phyloP scores from a whole-genome alignment of 176 grass and related monocot genomes.

The Urochloa ruziziensis region DNA sequence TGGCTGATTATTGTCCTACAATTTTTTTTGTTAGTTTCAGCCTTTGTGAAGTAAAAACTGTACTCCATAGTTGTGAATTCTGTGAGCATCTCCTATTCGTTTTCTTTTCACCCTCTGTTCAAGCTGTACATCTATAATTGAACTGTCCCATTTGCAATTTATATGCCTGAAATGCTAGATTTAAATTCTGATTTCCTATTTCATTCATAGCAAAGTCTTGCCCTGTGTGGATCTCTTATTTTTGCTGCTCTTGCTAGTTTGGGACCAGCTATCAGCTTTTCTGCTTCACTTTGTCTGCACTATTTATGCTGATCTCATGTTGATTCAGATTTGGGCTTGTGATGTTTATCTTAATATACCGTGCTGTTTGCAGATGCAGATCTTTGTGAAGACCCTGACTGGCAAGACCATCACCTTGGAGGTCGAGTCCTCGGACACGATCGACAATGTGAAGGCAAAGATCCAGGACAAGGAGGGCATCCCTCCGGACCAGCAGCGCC shows the following conservation, averaged over 20 bases:
- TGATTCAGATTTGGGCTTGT: neutral
- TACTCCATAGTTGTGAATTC: neutral
- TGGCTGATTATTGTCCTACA: neutral
- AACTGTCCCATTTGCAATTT: no score
- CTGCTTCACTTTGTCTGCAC: neutral
- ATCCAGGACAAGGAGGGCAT: constrained; percentile 62
- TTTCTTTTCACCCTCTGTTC: no score
- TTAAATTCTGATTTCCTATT: no score
- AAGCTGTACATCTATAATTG: no score
- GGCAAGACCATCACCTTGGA: constrained; percentile 66
- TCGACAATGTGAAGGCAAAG: constrained; percentile 51
- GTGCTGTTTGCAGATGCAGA: constrained; percentile 22
- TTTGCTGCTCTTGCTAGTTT: neutral
- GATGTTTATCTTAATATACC: neutral
- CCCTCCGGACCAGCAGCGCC: constrained; percentile 48
- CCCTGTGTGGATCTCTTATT: no score
- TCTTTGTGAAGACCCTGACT: constrained; percentile 66
- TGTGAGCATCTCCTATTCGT: no score
- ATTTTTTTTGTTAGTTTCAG: neutral
- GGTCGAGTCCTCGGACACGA: constrained; percentile 55
- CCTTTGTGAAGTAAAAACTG: neutral
- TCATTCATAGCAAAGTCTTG: no score
- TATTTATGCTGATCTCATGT: neutral
- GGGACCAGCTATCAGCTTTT: neutral
- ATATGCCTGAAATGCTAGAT: no score